Conservation (phyloP, 306 rosid species). For the Pterocarpus santalinus region DNA sequence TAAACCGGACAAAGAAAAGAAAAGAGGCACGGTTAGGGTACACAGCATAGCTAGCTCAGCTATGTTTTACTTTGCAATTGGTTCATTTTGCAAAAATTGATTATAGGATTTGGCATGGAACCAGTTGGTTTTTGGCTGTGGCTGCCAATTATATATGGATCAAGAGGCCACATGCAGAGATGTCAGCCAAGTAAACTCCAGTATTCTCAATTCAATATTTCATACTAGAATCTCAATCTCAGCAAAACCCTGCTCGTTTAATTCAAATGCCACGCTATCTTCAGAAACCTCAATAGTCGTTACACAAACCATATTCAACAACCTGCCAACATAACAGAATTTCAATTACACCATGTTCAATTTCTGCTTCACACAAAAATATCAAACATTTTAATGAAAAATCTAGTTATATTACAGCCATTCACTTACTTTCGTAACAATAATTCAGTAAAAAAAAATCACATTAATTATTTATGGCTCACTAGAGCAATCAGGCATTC, state of each 20-base stretch:
- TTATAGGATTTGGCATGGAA: neutral
- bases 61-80: neutral
- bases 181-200: neutral
- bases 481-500: neutral
- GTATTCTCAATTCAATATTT: neutral
- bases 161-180: neutral
- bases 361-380: neutral
- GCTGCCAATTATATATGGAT: neutral
- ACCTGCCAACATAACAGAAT: neutral
- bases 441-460: neutral
- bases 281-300: neutral
- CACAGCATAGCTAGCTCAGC: neutral
- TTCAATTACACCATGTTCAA: neutral
- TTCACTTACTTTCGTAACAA: neutral
- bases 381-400: neutral
- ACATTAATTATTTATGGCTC: neutral
- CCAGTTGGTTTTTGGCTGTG: neutral
- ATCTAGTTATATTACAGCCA: neutral
- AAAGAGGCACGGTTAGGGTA: neutral
- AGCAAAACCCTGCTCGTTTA: neutral
- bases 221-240: constrained; percentile 8
- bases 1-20: neutral
- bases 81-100: neutral
- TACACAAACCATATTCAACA: neutral
- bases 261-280: neutral